Base-by-base conservation (phyloP, 73 alveolate genomes). In the Uronychia binucleata region DNA sequence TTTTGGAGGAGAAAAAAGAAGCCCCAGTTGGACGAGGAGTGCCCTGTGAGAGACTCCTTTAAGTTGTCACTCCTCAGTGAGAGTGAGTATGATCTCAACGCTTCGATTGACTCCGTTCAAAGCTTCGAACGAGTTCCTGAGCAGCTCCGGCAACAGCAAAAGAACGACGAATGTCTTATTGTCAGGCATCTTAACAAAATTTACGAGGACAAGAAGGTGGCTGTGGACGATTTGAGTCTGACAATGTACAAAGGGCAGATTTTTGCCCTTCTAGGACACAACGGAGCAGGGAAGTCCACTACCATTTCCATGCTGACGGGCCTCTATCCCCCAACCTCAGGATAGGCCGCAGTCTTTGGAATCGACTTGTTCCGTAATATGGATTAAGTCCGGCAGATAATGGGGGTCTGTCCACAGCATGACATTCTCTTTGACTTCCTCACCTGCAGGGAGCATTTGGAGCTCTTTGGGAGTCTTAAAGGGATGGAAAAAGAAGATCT, bases 231-330 rank as follows among this genome's bases (percentile, higher is more conserved):
- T 76, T 79, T 97, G 1, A 86, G 86, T 34, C 83, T 97, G 77
- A 87, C 95, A 76, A 79, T 95, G 74, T 95, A 95, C 75, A 79
- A 86, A 32, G 99, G 98, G n/a, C 97, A 97, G 87, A 94, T 97
- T 67, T 95, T 95, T 75, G 98, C 99, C 0, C 90, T 97, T 25
- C 88, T 97, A 28, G 99, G 99, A 8, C 97, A 95, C 81, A 97
- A 97, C 77, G 99, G 99, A 29, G 99, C 99, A 27, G 99, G 99
- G 28, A 97, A 97, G 81, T 93, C 99, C 19, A 95, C 99, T 31
- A 95, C 99, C 25, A 91, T 96, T 13, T 94, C 98, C 0, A 96
- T 94, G 97, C 31, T 96, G 77, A 91, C 97, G 26, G 99, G 99
- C n/a, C 57, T 97, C 80, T 88, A 84, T 0, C 91, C 95, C 26